Percentiles rank a stretch among this genome's conserved stretches.
Conservation (phyloP, 2,329 filamentous ascomycete genomes). For the Lasiodiplodia theobromae region DNA sequence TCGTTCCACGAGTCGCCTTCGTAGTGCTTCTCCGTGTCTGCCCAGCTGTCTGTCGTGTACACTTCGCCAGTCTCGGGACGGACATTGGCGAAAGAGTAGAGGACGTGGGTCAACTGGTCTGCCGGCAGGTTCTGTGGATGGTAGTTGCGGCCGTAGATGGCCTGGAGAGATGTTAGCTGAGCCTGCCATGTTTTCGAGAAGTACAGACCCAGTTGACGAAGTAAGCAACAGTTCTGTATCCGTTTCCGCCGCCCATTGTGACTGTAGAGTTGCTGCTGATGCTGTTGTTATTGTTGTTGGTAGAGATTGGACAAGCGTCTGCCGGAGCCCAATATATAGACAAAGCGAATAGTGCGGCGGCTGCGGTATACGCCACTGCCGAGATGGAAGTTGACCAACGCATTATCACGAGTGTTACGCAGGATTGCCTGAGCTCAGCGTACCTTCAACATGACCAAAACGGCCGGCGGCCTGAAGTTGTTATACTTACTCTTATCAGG, state of each 20-base stretch:
- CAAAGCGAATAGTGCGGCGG: slow-evolving; percentile 7
- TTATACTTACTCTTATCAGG: neutral
- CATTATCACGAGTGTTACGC: slow-evolving; percentile 13
- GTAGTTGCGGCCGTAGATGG: slow-evolving; percentile 86
- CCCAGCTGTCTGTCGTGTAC: slow-evolving; percentile 68
- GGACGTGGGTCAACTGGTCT: slow-evolving; percentile 83
- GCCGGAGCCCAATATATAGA: slow-evolving; percentile 11
- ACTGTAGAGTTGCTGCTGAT: neutral
- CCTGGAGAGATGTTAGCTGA: slow-evolving; percentile 52
- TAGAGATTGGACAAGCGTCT: neutral
- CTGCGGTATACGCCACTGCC: neutral
- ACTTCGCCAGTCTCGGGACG: slow-evolving; percentile 78
- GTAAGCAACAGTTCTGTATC: slow-evolving; percentile 73
- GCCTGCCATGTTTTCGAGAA: neutral
- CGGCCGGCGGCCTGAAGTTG: slow-evolving; percentile 1
- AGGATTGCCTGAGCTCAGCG: neutral
- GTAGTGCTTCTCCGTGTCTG: slow-evolving; percentile 75
- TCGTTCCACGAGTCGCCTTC: slow-evolving; percentile 70
- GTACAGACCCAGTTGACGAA: slow-evolving; percentile 70
- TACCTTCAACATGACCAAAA: neutral
- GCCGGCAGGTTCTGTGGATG: slow-evolving; percentile 83
- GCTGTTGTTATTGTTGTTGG: neutral
- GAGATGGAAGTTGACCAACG: slow-evolving; percentile 10
- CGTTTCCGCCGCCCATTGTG: slow-evolving; percentile 40
- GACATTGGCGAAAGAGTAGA: slow-evolving; percentile 92